phyloP scores from a whole-genome alignment of 2,329 filamentous ascomycete species.

The Trichoderma pleuroti region DNA sequence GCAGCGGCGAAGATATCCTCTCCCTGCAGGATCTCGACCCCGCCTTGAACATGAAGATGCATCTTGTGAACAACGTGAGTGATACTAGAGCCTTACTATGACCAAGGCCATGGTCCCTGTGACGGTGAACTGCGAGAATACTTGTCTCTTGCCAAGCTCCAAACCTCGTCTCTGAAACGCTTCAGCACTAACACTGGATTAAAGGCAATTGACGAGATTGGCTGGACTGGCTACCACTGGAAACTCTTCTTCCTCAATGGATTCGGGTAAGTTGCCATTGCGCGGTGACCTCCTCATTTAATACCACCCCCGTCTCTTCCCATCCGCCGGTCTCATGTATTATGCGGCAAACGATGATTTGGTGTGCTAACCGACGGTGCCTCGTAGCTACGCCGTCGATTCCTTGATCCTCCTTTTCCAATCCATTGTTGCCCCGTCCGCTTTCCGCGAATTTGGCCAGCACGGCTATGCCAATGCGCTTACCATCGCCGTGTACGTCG shows the following conservation, averaged over 20 bases:
- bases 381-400: slow-evolving; percentile 44
- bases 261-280: slow-evolving; percentile 42
- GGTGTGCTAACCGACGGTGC: background rate
- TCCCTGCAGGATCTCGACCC: slow-evolving; percentile 57
- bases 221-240: slow-evolving; percentile 56
- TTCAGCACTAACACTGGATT: background rate
- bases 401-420: slow-evolving; percentile 53
- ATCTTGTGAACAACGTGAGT: slow-evolving; percentile 63
- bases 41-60: slow-evolving; percentile 63
- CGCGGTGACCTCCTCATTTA: background rate
- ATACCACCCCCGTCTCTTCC: background rate
- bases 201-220: slow-evolving; percentile 55
- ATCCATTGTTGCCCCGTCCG: slow-evolving; percentile 57
- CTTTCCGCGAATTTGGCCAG: slow-evolving; percentile 56
- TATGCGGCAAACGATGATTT: background rate
- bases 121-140: slow-evolving; percentile 2
- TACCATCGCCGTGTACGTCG: slow-evolving; percentile 59
- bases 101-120: background rate
- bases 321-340: background rate
- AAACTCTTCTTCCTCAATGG: slow-evolving; percentile 61
- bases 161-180: background rate
- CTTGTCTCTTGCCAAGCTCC: background rate
- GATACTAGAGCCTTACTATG: slow-evolving; percentile 1
- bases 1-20: slow-evolving; percentile 48
- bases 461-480: slow-evolving; percentile 54